Conservation (phyloP, 1,284 basidiomycete species). For the Apiotrichum akiyoshidainum region DNA sequence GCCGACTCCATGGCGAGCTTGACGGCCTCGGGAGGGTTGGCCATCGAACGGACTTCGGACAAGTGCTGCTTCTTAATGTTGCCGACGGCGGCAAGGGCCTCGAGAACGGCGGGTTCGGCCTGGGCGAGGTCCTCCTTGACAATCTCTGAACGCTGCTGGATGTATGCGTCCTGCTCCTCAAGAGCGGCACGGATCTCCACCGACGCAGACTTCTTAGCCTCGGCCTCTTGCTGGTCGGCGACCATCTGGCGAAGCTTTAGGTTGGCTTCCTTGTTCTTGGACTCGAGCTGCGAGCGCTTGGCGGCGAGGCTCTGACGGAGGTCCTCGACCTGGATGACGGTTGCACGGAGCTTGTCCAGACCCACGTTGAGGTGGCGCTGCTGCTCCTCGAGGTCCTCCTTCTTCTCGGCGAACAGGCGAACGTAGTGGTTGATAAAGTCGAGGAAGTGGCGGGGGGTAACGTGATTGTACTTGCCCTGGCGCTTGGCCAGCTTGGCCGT, state of each 20-base stretch:
- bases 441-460: slow-evolving; percentile 96
- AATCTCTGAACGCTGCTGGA: slow-evolving; percentile 78
- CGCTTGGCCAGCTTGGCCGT: slow-evolving; percentile 84
- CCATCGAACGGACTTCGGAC: slow-evolving; percentile 97
- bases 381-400: slow-evolving; percentile 97
- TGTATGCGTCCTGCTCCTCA: slow-evolving; percentile 83
- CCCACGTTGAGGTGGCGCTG: slow-evolving; percentile 98
- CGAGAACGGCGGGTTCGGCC: slow-evolving; percentile 93
- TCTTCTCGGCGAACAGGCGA: slow-evolving; percentile 91
- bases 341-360: slow-evolving; percentile 93
- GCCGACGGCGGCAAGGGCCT: slow-evolving; percentile 91
- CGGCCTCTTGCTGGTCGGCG: slow-evolving; percentile 95
- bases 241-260: slow-evolving; percentile 98
- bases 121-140: slow-evolving; percentile 96
- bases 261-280: slow-evolving; percentile 92
- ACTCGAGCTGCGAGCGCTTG: slow-evolving; percentile 87
- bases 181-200: slow-evolving; percentile 93
- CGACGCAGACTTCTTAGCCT: slow-evolving; percentile 94
- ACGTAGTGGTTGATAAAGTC: slow-evolving; percentile 99
- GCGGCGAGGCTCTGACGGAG: slow-evolving; percentile 90
- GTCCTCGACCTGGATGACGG: slow-evolving; percentile 93
- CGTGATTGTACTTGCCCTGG: slow-evolving; percentile 90
- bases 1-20: slow-evolving; percentile 99
- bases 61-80: slow-evolving; percentile 97
- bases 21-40: slow-evolving; percentile 95